Conservation (phyloP, 805 yeast species). For the Nakazawaea ishiwadae region DNA sequence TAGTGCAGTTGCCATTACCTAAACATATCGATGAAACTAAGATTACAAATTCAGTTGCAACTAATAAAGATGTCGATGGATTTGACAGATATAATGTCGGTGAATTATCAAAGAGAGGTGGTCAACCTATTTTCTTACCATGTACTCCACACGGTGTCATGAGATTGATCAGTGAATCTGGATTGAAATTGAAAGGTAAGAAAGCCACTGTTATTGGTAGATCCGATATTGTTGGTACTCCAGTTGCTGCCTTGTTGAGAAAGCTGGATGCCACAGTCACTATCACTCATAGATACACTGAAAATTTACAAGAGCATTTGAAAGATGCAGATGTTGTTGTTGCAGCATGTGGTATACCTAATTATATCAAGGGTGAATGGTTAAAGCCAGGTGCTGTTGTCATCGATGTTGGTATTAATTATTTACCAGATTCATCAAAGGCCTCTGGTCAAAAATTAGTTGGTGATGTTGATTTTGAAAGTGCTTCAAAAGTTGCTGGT, state of each 20-base stretch:
- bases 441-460: constrained; percentile 80
- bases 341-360: constrained; percentile 87
- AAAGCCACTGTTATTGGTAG: constrained; percentile 91
- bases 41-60: constrained; percentile 76
- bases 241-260: constrained; percentile 80
- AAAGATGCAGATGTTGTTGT: constrained; percentile 80
- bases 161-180: constrained; percentile 67
- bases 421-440: constrained; percentile 66
- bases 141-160: constrained; percentile 96
- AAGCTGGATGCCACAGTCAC: constrained; percentile 86
- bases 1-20: constrained; percentile 91
- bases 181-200: constrained; percentile 68
- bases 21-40: constrained; percentile 68
- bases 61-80: constrained; percentile 92
- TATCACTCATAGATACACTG: constrained; percentile 71
- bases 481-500: constrained; percentile 58
- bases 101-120: constrained; percentile 83
- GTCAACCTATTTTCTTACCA: constrained; percentile 78
- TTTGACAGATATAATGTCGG: constrained; percentile 87
- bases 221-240: constrained; percentile 94
- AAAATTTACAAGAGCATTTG: constrained; percentile 51
- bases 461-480: constrained; percentile 89
- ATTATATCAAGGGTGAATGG: constrained; percentile 83
- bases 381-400: constrained; percentile 80
- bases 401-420: constrained; percentile 94